Base-by-base conservation (phyloP, 345 rosid species). In the Syzygium grande region DNA sequence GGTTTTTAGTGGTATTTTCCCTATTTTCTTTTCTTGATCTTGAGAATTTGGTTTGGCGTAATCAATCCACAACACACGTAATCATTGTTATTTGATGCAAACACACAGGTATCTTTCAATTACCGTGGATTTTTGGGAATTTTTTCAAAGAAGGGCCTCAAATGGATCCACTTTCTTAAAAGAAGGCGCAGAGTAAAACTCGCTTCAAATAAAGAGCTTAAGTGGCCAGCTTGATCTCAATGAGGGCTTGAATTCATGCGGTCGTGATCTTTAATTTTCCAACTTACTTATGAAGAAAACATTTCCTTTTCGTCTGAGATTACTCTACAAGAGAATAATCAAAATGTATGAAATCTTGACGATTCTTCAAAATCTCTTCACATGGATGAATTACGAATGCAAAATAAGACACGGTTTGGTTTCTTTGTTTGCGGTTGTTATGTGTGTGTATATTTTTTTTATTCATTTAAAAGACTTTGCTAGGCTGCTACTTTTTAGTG, bases 121-220 rank as follows among this genome's bases (percentile, higher is more conserved):
- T 73, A 73, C 49, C 5, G 2, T 7, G 1, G 25, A 68, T 34
- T 68, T 68, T 68, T 68, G 25, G 6, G 46, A 68, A 68, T 9
- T 68, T 68, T 68, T 9, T 34, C 7, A 1, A 16, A 65, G 43
- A 65, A 65, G 19, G 0, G 21, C 16, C 11, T 15, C 41, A 3
- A 65, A 30, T 16, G 0, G 0, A 17, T 30, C 19, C 17, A 8
- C 16, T 34, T 68, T 63, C 1, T 68, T 7, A 9, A 68, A 34
- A 34, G 2, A 34, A 10, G 13, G 5, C 1, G 7, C 2, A 0
- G 0, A 65, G 21, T 30, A 17, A 9, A 29, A 29, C 11, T 3
- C 5, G 0, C 3, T 29, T 63, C 34, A 8, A 30, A 30, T 16
- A 30, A 30, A 0, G 1, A 16, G 2, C 22, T 65, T 4, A 65